These are phyloP conservation scores for Salix brachista DNA, from an alignment of 345 rosid species.

Conservation along the genomic window DNA sequence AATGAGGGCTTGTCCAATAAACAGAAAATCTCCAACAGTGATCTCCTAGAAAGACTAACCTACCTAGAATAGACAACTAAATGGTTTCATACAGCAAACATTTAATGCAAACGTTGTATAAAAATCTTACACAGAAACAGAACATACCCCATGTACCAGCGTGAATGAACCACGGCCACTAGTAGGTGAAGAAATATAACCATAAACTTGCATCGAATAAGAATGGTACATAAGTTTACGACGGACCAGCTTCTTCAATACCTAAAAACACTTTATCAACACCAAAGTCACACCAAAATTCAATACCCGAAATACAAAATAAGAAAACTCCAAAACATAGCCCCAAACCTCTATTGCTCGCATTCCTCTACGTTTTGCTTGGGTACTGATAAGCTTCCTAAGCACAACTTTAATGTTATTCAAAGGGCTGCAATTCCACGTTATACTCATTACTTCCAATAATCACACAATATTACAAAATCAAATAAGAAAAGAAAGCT, in stretches of 20 bases:
- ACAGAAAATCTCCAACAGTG: not conserved
- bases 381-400: slow-evolving; percentile 57
- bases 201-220: slow-evolving; percentile 77
- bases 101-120: not conserved
- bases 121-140: not conserved
- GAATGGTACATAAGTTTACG: slow-evolving; percentile 83
- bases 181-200: not conserved
- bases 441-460: slow-evolving; percentile 18
- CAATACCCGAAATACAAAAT: not conserved
- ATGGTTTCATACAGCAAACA: not conserved
- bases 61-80: not conserved
- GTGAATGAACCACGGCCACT: not conserved
- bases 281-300: not conserved
- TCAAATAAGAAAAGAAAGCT: slow-evolving; percentile 13
- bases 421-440: slow-evolving; percentile 66
- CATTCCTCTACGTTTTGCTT: slow-evolving; percentile 83
- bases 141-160: not conserved
- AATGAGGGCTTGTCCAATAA: not conserved
- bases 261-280: slow-evolving; percentile 39
- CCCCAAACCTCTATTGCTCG: slow-evolving; percentile 77
- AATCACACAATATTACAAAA: not conserved
- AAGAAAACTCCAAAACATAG: not conserved
- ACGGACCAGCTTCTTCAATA: slow-evolving; percentile 71
- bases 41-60: not conserved
- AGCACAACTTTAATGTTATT: slow-evolving; percentile 78